Conservation (phyloP, 441 rosid genomes). For the Euphorbia corollata region DNA sequence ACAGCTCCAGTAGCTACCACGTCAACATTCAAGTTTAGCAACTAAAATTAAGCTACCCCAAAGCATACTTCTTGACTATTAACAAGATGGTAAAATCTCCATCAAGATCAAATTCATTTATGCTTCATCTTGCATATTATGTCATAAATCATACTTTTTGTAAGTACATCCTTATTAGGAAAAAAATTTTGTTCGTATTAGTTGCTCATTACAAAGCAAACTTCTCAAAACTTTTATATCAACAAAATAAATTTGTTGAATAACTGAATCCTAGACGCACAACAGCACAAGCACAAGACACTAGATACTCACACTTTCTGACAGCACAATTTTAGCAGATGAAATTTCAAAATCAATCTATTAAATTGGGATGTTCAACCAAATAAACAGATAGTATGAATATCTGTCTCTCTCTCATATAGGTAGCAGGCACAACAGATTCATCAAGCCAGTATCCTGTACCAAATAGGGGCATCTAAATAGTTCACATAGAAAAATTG, state of each 20-base stretch:
- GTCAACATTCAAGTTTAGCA: not conserved
- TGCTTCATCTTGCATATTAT: not conserved
- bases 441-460: not conserved
- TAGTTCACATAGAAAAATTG: not conserved
- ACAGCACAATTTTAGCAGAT: not conserved
- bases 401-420: not conserved
- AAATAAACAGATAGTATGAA: not conserved
- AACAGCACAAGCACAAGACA: not conserved
- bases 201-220: constrained; percentile 7
- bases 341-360: too few species aligned
- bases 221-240: not conserved
- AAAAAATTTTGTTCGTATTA: not conserved
- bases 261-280: not conserved
- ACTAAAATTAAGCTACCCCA: not conserved
- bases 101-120: not conserved
- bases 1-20: not conserved
- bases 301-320: constrained; percentile 1
- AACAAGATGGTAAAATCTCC: too few species aligned
- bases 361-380: too few species aligned
- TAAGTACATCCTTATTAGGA: not conserved
- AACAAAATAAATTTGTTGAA: not conserved
- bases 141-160: not conserved
- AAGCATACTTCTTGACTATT: not conserved
- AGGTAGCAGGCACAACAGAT: not conserved
- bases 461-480: not conserved